Percentiles rank a stretch among this genome's conserved stretches.
phyloP scores from a whole-genome alignment of 441 rosid genomes.

The Breynia disticha region DNA sequence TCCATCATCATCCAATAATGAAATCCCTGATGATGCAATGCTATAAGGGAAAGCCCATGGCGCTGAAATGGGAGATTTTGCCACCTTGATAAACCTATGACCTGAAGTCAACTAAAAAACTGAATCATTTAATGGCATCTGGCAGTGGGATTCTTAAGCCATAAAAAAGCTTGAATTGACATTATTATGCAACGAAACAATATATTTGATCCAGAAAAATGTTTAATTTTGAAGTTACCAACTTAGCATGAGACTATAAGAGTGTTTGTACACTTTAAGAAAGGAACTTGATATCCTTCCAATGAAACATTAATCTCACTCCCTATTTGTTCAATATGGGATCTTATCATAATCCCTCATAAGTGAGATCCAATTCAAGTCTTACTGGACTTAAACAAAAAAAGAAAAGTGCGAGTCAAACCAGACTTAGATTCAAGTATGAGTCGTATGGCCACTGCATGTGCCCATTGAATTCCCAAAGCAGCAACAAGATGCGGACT shows the following conservation, averaged over 20 bases:
- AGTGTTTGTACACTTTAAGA: no score
- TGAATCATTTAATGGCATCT: constrained; percentile 1
- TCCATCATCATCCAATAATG: constrained; percentile 50
- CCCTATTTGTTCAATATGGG: no score
- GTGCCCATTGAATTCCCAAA: constrained; percentile 85
- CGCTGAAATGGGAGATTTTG: constrained; percentile 78
- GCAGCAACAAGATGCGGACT: constrained; percentile 78
- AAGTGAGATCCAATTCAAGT: not conserved
- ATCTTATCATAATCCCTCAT: no score
- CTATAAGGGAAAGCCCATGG: constrained; percentile 62
- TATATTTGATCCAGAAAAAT: no score
- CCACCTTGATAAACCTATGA: constrained; percentile 64
- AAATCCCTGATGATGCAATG: constrained; percentile 61
- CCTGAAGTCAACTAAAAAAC: constrained; percentile 32
- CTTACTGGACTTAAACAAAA: not conserved
- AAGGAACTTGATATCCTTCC: not conserved
- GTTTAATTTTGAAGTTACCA: no score
- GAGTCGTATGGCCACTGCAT: constrained; percentile 71
- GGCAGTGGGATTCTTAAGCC: constrained; percentile 3
- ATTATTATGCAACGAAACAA: not conserved
- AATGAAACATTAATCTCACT: not conserved
- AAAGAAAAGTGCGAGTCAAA: constrained; percentile 10
- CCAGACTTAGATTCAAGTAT: constrained; percentile 79
- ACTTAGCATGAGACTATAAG: no score
- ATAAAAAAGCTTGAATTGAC: not conserved